These are phyloP conservation scores for Kernera saxatilis DNA, from an alignment of 345 rosid genomes.

Conservation along the genomic window DNA sequence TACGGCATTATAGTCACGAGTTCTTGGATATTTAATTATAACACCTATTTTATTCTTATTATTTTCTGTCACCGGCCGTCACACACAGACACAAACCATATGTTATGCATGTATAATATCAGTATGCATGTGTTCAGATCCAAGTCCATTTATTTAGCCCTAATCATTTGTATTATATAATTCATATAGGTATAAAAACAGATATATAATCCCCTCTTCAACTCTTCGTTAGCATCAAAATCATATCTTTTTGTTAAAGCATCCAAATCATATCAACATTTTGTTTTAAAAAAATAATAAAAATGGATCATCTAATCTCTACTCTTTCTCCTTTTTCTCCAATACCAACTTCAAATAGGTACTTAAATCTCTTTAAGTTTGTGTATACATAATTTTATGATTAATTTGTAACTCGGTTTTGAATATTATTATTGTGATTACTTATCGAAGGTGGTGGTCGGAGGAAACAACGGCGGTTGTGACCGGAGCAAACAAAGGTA, in stretches of 20 bases:
- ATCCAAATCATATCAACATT: neutral
- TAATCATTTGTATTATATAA: neutral
- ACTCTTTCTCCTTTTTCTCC: constrained; percentile 2
- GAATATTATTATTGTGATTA: neutral
- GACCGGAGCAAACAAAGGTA: constrained; percentile 88
- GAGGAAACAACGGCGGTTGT: constrained; percentile 63
- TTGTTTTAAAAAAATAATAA: neutral
- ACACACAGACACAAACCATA: constrained; percentile 9
- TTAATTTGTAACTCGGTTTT: neutral
- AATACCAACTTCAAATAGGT: constrained; percentile 12
- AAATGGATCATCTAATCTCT: constrained; percentile 12
- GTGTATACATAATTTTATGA: neutral
- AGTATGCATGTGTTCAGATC: constrained; percentile 7
- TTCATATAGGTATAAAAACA: neutral
- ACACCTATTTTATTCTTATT: neutral
- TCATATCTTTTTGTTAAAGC: neutral
- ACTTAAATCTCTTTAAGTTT: neutral
- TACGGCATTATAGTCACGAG: constrained; percentile 9
- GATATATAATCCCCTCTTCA: constrained; percentile 7
- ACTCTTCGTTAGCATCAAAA: neutral
- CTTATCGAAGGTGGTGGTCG: constrained; percentile 78
- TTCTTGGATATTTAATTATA: neutral
- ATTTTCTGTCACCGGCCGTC: neutral
- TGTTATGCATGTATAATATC: neutral
- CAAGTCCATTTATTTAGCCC: constrained; percentile 8